A percentile compares a stretch with the other conserved stretches of the same genome.
Conservation (phyloP, 371 early-diverging fungal genomes). For the Polyrhizophydium stewartii region DNA sequence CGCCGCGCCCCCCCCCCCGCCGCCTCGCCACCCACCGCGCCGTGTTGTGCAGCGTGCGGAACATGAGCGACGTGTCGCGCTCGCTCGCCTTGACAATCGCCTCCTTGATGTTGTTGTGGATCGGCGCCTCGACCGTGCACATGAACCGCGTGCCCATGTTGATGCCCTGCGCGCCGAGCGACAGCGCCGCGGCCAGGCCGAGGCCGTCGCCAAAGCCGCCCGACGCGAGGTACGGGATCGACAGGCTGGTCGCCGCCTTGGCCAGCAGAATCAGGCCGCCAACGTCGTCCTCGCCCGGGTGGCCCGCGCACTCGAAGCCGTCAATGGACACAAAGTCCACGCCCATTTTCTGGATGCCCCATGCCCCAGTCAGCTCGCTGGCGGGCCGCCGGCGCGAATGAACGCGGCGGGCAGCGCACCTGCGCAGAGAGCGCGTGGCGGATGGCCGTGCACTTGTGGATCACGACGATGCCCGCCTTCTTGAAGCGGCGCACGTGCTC, state of each 20-base stretch:
- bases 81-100: constrained; percentile 68
- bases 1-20: background rate
- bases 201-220: constrained; percentile 75
- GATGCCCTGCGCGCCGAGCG: constrained; percentile 70
- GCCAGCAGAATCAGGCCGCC: constrained; percentile 69
- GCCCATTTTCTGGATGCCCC: constrained; percentile 19
- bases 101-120: constrained; percentile 70
- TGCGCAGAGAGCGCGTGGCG: constrained; percentile 69
- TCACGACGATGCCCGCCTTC: constrained; percentile 63
- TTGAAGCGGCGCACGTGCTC: constrained; percentile 71
- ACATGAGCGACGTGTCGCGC: constrained; percentile 63
- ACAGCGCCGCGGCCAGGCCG: constrained; percentile 66
- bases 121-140: constrained; percentile 70
- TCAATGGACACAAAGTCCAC: constrained; percentile 61
- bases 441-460: constrained; percentile 77
- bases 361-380: background rate
- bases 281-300: constrained; percentile 81
- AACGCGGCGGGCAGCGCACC: constrained; percentile 4
- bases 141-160: constrained; percentile 84
- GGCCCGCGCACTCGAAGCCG: constrained; percentile 81
- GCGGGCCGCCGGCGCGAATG: too few relatives aligned
- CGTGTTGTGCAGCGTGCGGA: constrained; percentile 75
- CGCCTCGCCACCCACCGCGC: constrained; percentile 33
- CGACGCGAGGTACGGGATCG: constrained; percentile 68
- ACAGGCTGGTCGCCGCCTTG: constrained; percentile 59